Evolutionary conservation across 305 asterid genomes (phyloP), one percentile per base, ranked within the genome.

Genomic region (Stenogyne calaminthoides): DNA sequence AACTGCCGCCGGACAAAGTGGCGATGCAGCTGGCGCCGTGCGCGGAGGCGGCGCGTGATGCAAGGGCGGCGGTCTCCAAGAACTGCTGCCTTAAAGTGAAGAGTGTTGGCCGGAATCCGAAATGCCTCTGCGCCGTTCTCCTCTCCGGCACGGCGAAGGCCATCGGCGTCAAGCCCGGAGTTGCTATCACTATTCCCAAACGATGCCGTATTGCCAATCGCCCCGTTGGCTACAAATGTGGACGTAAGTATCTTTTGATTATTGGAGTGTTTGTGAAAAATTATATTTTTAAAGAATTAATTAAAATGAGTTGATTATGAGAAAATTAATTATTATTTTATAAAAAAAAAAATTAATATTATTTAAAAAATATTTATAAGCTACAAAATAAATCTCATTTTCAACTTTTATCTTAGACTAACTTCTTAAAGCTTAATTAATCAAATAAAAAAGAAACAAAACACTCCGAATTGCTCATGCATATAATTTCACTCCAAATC

Each of bases 61-160:
- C 36, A 0, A 76, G 55, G 29, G 85, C 86, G 0, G 40, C 78
- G 1, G 88, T 82, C n/a, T 69, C 87, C 1, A 62, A 49, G 20
- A 72, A 76, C 60, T 82, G 88, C 82, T 86, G 91, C 69, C 19
- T 15, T 22, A 81, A 72, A 46, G 79, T 82, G 34, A 77, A 78
- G 83, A 78, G 67, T 34, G 44, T 84, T 0, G 86, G 84, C 2
- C 80, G 73, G 71, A 84, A 78, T 46, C 88, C 84, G 0, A 75
- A 55, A 46, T 86, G 91, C 77, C 85, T 80, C 18, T 84, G 88
- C 15, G 87, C 87, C 1, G 87, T 86, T 36, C 57, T 86, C 64
- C 79, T 84, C 14, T 84, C 91, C 4, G 22, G 71, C 40, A 80
- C 75, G 1, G 87, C 87, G 5, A 82, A 75, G 70, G 81, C 67